Conservation (phyloP, 2,329 filamentous ascomycete species). For the Phyllosticta citriasiana region DNA sequence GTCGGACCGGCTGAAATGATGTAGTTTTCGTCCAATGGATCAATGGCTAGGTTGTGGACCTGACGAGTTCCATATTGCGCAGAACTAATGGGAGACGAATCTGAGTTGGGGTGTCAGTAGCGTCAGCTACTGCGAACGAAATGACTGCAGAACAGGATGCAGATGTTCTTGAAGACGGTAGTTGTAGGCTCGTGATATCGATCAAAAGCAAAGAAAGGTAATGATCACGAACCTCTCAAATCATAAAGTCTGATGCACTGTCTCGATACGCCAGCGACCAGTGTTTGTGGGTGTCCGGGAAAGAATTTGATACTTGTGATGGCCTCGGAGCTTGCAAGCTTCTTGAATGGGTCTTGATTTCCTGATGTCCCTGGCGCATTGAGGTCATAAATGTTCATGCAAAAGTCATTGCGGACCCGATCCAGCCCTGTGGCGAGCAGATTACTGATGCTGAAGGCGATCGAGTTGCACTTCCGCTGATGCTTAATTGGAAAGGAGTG, state of each 20-base stretch:
- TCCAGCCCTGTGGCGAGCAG: slow-evolving; percentile 71
- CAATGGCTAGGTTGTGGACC: slow-evolving; percentile 62
- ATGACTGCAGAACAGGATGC: not conserved
- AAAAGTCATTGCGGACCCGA: slow-evolving; percentile 70
- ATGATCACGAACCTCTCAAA: slow-evolving; percentile 51
- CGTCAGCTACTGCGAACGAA: not conserved
- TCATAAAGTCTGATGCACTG: slow-evolving; percentile 70
- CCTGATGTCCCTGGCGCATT: slow-evolving; percentile 44
- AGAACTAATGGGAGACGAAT: slow-evolving; percentile 34
- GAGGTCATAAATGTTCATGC: slow-evolving; percentile 74
- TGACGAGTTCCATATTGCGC: slow-evolving; percentile 46
- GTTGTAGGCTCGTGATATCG: not conserved
- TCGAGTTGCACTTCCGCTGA: slow-evolving; percentile 68
- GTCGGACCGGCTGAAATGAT: slow-evolving; percentile 67
- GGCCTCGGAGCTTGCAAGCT: slow-evolving; percentile 54
- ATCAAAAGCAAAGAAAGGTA: not conserved
- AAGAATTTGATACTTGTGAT: slow-evolving; percentile 79
- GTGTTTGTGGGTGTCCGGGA: slow-evolving; percentile 61
- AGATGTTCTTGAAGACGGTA: not conserved
- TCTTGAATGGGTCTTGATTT: slow-evolving; percentile 44
- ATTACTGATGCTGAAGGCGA: slow-evolving; percentile 64
- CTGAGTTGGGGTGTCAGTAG: slow-evolving; percentile 18
- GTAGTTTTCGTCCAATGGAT: slow-evolving; percentile 72
- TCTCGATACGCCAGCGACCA: slow-evolving; percentile 66
- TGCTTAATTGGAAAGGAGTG: slow-evolving; percentile 63